Evolutionary conservation across 2,329 filamentous ascomycete genomes (phyloP).

Genomic region (Lasiodiplodia sp.): DNA sequence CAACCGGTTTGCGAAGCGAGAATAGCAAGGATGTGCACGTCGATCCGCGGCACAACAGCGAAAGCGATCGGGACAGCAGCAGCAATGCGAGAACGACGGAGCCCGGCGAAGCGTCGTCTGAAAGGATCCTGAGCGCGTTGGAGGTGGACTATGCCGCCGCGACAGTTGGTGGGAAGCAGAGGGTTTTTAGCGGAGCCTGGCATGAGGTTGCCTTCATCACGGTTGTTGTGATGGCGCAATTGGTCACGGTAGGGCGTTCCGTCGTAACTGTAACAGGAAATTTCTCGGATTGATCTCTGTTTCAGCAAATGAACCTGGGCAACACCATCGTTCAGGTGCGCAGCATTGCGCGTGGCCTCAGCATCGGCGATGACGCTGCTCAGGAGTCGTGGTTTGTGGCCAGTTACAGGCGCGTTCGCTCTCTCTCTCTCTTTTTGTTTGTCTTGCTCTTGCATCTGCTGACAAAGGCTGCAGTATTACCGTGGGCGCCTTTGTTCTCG

Average conservation of each 20-base stretch:
- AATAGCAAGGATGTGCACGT: background rate
- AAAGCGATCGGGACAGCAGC: background rate
- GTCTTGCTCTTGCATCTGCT: background rate
- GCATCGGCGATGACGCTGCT: background rate
- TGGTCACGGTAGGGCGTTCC: slow-evolving; percentile 2
- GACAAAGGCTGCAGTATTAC: background rate
- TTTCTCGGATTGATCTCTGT: background rate
- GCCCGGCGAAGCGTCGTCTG: background rate
- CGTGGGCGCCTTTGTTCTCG: slow-evolving; percentile 7
- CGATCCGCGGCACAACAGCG: background rate
- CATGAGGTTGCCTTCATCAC: slow-evolving; percentile 18
- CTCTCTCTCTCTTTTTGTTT: background rate
- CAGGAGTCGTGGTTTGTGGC: slow-evolving; percentile 15
- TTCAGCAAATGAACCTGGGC: slow-evolving; percentile 23
- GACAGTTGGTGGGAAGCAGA: background rate
- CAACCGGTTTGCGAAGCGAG: background rate
- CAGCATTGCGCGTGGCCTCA: slow-evolving; percentile 7
- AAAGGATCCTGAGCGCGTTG: background rate
- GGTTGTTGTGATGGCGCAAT: slow-evolving; percentile 21
- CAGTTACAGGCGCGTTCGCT: slow-evolving; percentile 9
- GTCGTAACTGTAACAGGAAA: background rate
- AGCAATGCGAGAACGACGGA: background rate
- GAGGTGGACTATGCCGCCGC: background rate
- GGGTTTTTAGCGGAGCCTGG: background rate
- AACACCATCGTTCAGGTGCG: slow-evolving; percentile 20